A percentile compares a stretch with the other conserved stretches of the same genome.
Conservation (phyloP, 2,329 filamentous ascomycete genomes). For the Sporothrix globosa region DNA sequence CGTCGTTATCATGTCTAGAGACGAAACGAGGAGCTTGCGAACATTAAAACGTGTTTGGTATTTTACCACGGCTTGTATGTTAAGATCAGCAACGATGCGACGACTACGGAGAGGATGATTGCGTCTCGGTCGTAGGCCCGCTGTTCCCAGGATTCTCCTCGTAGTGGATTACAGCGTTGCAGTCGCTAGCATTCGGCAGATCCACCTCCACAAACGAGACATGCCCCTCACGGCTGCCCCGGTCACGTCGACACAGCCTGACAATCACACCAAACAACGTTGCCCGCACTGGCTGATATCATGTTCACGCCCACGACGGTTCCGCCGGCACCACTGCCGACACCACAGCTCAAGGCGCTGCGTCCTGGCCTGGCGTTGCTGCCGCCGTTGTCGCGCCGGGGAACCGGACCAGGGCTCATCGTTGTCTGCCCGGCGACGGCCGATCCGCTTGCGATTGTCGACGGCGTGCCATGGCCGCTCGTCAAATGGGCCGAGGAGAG, state of each 20-base stretch:
- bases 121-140: neutral
- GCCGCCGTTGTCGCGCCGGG: neutral
- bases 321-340: neutral
- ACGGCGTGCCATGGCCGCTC: slow-evolving; percentile 45
- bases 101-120: too few species aligned
- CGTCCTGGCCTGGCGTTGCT: neutral
- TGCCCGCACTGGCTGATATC: neutral
- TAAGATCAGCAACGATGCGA: neutral
- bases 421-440: slow-evolving; percentile 24
- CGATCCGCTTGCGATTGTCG: slow-evolving; percentile 23
- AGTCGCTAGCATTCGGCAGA: neutral
- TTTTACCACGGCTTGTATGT: too few species aligned
- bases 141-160: neutral
- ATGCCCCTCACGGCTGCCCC: neutral
- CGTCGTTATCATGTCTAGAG: too few species aligned
- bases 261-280: neutral
- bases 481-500: slow-evolving; percentile 75
- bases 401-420: slow-evolving; percentile 5
- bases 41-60: too few species aligned
- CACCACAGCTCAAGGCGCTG: neutral
- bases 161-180: neutral
- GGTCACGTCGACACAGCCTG: neutral
- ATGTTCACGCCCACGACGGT: slow-evolving; percentile 13
- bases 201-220: neutral
- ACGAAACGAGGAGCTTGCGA: too few species aligned